Evolutionary conservation across 2,329 filamentous ascomycete species (phyloP).

Genomic region (Fusarium virguliforme): DNA sequence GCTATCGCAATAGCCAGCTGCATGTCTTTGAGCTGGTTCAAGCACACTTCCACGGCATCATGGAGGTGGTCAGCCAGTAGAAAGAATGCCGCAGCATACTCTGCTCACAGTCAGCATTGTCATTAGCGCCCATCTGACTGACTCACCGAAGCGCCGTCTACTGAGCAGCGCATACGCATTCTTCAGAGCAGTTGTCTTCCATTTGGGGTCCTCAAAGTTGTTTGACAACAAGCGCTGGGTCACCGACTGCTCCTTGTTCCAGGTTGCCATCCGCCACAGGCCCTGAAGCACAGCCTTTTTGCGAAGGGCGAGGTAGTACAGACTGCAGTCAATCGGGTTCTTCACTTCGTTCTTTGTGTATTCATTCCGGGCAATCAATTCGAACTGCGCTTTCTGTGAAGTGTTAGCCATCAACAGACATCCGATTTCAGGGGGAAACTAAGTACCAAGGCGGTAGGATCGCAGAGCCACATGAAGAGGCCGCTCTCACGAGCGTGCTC

Average conservation of each 20-base stretch:
- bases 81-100: constrained; percentile 97
- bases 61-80: constrained; percentile 87
- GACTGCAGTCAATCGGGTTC: constrained; percentile 90
- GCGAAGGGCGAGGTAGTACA: constrained; percentile 91
- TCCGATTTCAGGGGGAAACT: background rate
- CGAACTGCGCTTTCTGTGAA: constrained; percentile 76
- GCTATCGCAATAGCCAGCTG: constrained; percentile 92
- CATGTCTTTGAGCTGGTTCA: constrained; percentile 89
- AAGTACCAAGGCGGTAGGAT: constrained; percentile 81
- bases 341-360: constrained; percentile 91
- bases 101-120: constrained; percentile 66
- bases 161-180: constrained; percentile 97
- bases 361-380: constrained; percentile 91
- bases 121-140: background rate
- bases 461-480: constrained; percentile 94
- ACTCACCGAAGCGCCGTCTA: constrained; percentile 85
- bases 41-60: constrained; percentile 88
- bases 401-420: constrained; percentile 22
- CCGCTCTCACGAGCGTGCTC: constrained; percentile 88
- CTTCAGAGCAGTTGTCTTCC: constrained; percentile 91
- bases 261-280: constrained; percentile 93
- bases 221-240: constrained; percentile 89
- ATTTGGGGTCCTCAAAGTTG: constrained; percentile 89
- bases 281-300: constrained; percentile 94
- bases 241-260: constrained; percentile 87